Conservation (phyloP, 805 yeast genomes). For the Myxozyma mucilagina region DNA sequence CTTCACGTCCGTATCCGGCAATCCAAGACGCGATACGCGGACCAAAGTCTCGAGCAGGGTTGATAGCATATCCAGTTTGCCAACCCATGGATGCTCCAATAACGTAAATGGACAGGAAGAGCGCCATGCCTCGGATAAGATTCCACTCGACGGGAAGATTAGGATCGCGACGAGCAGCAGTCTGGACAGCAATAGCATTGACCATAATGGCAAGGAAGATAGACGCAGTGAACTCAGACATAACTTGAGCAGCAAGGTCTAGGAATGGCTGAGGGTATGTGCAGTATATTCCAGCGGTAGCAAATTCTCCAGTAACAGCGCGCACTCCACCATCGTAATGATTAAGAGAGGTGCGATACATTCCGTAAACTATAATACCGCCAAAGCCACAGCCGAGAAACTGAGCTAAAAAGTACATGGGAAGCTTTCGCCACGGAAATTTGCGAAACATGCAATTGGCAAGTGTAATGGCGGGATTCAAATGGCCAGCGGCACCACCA, state of each 20-base stretch:
- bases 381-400: slow-evolving; percentile 52
- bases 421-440: slow-evolving; percentile 53
- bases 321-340: slow-evolving; percentile 43
- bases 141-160: slow-evolving; percentile 26
- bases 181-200: slow-evolving; percentile 44
- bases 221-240: slow-evolving; percentile 50
- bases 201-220: slow-evolving; percentile 50
- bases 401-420: slow-evolving; percentile 50
- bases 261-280: slow-evolving; percentile 49
- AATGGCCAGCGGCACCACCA: slow-evolving; percentile 60
- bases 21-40: slow-evolving; percentile 53
- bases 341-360: slow-evolving; percentile 46
- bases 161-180: slow-evolving; percentile 12
- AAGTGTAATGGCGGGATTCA: slow-evolving; percentile 56
- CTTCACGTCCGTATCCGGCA: slow-evolving; percentile 49
- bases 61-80: slow-evolving; percentile 58
- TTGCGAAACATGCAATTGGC: slow-evolving; percentile 52
- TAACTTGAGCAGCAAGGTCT: slow-evolving; percentile 48
- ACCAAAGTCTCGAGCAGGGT: slow-evolving; percentile 57
- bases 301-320: slow-evolving; percentile 39
- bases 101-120: slow-evolving; percentile 45
- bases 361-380: slow-evolving; percentile 49
- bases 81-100: slow-evolving; percentile 53
- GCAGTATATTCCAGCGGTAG: slow-evolving; percentile 50
- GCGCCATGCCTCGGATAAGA: slow-evolving; percentile 45